Evolutionary conservation across 371 early-diverging fungal species (phyloP), one percentile per base, ranked within the genome.

Genomic region (Syncephalastrum contaminatum): DNA sequence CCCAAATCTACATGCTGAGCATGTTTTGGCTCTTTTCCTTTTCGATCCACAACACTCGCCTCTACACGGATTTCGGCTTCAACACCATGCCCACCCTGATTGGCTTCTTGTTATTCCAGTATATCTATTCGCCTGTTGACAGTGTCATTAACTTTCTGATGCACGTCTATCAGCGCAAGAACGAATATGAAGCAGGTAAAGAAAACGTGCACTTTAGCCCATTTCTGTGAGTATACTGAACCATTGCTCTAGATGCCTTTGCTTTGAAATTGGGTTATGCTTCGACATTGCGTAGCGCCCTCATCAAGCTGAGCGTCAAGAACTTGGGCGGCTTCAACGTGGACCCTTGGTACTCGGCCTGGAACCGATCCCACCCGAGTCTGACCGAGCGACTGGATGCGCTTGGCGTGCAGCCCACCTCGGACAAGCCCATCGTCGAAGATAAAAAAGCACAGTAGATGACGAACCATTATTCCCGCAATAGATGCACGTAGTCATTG

Each of bases 291-390:
- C 84, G 84, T 21, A 82, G 83, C 46, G 95, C 88, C 6, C 76
- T 99, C 58, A 89, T 96, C 61, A 97, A 97, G 69, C 67, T 99
- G 22, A 89, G 93, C 56, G 82, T 87, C 15, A 91, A 96, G 83
- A 99, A 99, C 73, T 75, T 90, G 67, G 86, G 91, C 40, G 88
- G 89, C 45, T 80, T 96, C 73, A 93, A 91, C 61, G 89, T 94
- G 6, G 98, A 99, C 72, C 75, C 83, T 50, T 82, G 90, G 64
- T 95, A 95, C 69, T 94, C 95, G 21, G 90, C 91, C n/a, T 94
- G 90, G 82, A 88, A 97, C 58, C 90, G 93, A 63, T 91, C 91
- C 8, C 98, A 98, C 66, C 99, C 99, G 43, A 94, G 95, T 47
- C 67, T 98, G 21, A 84, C 93, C 0, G 98, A 99, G 72, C 85